These are phyloP conservation scores for Penstemon barbatus DNA, from an alignment of 257 asterid species.

Conservation along the genomic window DNA sequence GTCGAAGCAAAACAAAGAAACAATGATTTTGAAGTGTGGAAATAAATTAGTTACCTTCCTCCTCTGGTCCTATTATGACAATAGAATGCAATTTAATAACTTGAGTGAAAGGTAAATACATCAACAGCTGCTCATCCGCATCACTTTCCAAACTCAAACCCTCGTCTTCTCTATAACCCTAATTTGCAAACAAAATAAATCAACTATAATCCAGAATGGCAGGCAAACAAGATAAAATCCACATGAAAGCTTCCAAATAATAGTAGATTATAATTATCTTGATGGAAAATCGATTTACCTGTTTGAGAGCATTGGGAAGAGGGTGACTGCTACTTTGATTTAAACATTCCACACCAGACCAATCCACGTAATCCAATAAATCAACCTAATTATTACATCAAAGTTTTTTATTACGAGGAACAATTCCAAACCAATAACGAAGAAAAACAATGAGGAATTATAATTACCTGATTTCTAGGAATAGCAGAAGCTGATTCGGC, in stretches of 20 bases:
- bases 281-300: slow-evolving; percentile 33
- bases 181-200: slow-evolving; percentile 24
- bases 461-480: slow-evolving; percentile 56
- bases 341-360: slow-evolving; percentile 85
- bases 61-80: slow-evolving; percentile 76
- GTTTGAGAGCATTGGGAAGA: slow-evolving; percentile 71
- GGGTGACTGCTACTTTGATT: slow-evolving; percentile 60
- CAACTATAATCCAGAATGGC: slow-evolving; percentile 5
- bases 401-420: background rate
- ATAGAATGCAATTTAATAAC: slow-evolving; percentile 85
- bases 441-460: background rate
- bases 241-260: background rate
- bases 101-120: slow-evolving; percentile 83
- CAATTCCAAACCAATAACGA: slow-evolving; percentile 1
- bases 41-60: slow-evolving; percentile 60
- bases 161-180: slow-evolving; percentile 98
- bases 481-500: slow-evolving; percentile 60
- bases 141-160: slow-evolving; percentile 88
- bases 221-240: background rate
- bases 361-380: slow-evolving; percentile 71
- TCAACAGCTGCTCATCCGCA: slow-evolving; percentile 92
- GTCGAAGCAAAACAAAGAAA: slow-evolving; percentile 1
- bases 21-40: slow-evolving; percentile 2
- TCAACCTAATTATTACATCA: slow-evolving; percentile 47
- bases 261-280: background rate